Conservation (phyloP, 2,329 filamentous ascomycete species). For the Apiospora sp. region DNA sequence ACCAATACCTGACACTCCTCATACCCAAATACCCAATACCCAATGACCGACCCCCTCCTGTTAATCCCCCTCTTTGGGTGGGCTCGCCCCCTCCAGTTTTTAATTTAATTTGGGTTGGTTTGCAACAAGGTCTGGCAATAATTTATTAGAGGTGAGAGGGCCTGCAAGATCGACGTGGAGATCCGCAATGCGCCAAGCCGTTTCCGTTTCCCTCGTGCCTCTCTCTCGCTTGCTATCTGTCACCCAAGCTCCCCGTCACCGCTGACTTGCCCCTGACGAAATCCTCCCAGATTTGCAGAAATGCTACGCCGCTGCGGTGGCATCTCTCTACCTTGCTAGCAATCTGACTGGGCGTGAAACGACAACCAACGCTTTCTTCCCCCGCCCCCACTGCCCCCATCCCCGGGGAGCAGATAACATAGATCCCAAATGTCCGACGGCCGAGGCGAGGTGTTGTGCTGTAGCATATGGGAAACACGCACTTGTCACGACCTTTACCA, state of each 20-base stretch:
- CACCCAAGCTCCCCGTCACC: background rate
- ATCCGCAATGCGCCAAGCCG: constrained; percentile 15
- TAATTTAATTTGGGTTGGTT: background rate
- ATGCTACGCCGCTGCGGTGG: constrained; percentile 10
- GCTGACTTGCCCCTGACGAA: background rate
- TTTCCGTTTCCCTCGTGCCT: background rate
- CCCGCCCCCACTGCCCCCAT: background rate
- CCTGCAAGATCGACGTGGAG: constrained; percentile 20
- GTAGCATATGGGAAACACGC: constrained; percentile 10
- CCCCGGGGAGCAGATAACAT: constrained; percentile 11
- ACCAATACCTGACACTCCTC: background rate
- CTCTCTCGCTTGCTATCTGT: background rate
- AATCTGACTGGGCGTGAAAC: background rate
- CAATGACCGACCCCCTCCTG: background rate
- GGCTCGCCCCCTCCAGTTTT: background rate
- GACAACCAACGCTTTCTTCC: background rate
- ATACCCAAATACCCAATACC: background rate
- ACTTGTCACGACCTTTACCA: background rate
- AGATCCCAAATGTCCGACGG: constrained; percentile 11
- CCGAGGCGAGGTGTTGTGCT: background rate
- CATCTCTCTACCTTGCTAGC: background rate
- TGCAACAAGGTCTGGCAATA: constrained; percentile 14
- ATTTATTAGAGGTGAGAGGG: background rate
- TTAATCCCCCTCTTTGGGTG: background rate
- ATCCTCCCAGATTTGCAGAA: background rate